These are phyloP conservation scores for Termitomyces sp. DNA, from an alignment of 768 basidiomycete species.

Conservation along the genomic window DNA sequence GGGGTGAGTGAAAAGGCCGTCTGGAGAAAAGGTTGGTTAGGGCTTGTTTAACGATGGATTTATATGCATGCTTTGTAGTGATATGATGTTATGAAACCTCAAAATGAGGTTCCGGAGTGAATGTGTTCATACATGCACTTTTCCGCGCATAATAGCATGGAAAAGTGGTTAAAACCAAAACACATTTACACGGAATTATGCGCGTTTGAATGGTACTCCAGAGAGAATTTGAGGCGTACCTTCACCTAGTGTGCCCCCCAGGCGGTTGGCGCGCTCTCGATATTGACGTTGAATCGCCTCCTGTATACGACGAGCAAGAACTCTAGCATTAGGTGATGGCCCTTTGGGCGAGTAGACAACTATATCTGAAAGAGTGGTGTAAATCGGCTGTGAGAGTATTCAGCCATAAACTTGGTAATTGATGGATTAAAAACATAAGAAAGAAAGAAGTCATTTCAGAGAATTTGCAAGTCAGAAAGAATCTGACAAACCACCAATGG, in stretches of 20 bases:
- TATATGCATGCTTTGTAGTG: background rate
- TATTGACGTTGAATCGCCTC: constrained; percentile 59
- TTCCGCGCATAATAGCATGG: background rate
- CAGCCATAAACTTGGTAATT: constrained; percentile 4
- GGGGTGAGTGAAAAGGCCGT: constrained; percentile 4
- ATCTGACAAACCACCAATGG: background rate
- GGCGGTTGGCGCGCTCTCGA: constrained; percentile 36
- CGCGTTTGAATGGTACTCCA: background rate
- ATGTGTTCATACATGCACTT: background rate
- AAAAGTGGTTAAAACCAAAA: background rate
- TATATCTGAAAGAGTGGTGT: constrained; percentile 85
- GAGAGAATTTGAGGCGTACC: background rate
- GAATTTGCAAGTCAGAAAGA: too few species aligned
- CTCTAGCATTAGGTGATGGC: constrained; percentile 47
- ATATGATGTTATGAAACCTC: background rate
- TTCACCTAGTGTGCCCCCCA: background rate
- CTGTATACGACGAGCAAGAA: constrained; percentile 64
- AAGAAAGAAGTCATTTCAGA: background rate
- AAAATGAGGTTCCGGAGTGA: background rate
- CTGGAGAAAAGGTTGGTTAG: background rate
- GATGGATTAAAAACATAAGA: constrained; percentile 1
- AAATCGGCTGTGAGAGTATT: constrained; percentile 59
- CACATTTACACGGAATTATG: background rate
- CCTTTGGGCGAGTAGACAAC: constrained; percentile 83
- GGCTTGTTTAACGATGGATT: background rate